Evolutionary conservation across 805 yeast species (phyloP), one percentile per base, ranked within the genome.

Genomic region (Myxozyma vanderwaltii): DNA sequence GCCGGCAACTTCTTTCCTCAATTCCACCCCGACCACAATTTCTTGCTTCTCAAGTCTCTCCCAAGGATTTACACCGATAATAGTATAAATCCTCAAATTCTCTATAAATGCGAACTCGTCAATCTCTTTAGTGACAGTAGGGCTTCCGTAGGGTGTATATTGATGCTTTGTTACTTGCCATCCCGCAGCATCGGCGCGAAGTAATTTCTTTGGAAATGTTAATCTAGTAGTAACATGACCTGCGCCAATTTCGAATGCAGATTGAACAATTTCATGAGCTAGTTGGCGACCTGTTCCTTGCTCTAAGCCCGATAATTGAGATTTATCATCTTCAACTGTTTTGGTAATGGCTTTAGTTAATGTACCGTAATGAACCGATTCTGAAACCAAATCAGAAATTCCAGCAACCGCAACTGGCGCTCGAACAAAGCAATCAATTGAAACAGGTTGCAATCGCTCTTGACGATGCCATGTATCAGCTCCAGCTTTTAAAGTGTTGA

Each of bases 51-150:
- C 86, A 23, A 86, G 72, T 59, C 99, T 78, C 71, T 94, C 99
- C 74, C 91, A 89, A 1, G 91, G 86, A 75, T 91, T 92, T 6
- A 94, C 94, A 3, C 99, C 99, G 65, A 94, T 88, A n/a, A 91
- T 77, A 0, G 96, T 86, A 51, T 86, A 77, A 17, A 89, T 73
- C 50, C 79, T 77, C 38, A 91, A 72, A 4, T 81, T 79, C 3
- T 77, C 75, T 40, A 89, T 81, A 8, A 67, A 54, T 1, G 81
- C 68, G 1, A 72, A 62, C 56, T 76, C 75, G 21, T 48, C 23
- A 54, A 44, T 41, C 10, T 43, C 55, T 8, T 41, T 45, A 7
- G 45, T 43, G 41, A 69, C 35, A 6, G 61, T 23, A 33, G 38
- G 43, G 15, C 38, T 26, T 13, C 64, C 64, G 44, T 60, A 60